phyloP scores from a whole-genome alignment of 2,329 filamentous ascomycete species.

The Trichocomaceae sp. region DNA sequence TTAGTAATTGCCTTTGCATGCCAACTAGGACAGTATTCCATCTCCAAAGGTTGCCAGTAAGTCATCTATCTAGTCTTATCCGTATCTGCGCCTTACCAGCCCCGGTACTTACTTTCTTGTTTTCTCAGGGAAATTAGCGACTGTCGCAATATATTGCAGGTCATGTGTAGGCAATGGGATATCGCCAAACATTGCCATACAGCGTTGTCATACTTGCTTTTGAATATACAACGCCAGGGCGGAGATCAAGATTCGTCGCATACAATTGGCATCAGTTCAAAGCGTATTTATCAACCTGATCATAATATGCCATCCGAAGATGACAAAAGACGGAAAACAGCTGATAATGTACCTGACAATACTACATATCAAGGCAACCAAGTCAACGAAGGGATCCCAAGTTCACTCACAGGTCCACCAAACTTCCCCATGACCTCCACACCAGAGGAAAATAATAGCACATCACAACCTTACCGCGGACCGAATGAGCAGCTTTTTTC shows the following conservation, averaged over 20 bases:
- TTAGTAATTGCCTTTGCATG: conserved; percentile 38
- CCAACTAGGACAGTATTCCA: conserved; percentile 34
- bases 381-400: background rate
- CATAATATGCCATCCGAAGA: background rate
- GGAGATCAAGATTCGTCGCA: conserved; percentile 3
- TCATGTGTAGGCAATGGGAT: conserved; percentile 36
- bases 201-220: conserved; percentile 28
- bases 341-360: background rate
- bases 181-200: conserved; percentile 35
- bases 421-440: background rate
- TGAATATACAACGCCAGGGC: conserved; percentile 24
- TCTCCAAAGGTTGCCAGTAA: conserved; percentile 28
- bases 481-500: background rate
- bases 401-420: background rate
- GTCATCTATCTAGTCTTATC: conserved; percentile 12
- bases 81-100: background rate
- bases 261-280: background rate
- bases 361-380: background rate
- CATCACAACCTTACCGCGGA: background rate
- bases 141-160: conserved; percentile 26
- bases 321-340: conserved; percentile 3
- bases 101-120: background rate
- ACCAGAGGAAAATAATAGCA: background rate
- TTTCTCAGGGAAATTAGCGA: conserved; percentile 29
- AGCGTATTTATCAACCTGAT: background rate